Conservation (phyloP, 495 filamentous ascomycete genomes). For the Penicillium simplicissimum region DNA sequence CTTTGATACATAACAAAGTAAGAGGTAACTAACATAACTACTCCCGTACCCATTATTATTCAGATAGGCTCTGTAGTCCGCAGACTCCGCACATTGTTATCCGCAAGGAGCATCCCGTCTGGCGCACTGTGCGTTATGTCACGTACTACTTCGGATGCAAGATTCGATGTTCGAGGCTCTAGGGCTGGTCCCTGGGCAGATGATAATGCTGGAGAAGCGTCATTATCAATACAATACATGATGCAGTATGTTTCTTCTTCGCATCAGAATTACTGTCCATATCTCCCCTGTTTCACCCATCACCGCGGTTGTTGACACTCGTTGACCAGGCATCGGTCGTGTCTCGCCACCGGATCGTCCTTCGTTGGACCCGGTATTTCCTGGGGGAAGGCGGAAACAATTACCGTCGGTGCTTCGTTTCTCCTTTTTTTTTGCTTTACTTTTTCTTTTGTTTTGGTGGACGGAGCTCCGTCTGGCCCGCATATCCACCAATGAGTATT, state of each 20-base stretch:
- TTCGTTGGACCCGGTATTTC: slow-evolving; percentile 13
- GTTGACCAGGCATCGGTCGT: slow-evolving; percentile 25
- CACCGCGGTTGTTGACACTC: slow-evolving; percentile 9
- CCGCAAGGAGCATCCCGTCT: slow-evolving; percentile 26
- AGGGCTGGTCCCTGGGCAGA: background rate
- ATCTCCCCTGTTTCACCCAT: slow-evolving; percentile 17
- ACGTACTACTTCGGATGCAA: slow-evolving; percentile 26
- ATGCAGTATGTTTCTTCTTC: slow-evolving; percentile 7
- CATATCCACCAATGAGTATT: slow-evolving; percentile 2
- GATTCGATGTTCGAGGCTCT: background rate
- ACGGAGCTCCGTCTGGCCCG: slow-evolving; percentile 13
- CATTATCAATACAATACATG: background rate
- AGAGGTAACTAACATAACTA: background rate
- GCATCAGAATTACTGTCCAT: background rate
- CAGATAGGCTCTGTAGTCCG: background rate
- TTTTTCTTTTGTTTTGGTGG: slow-evolving; percentile 12
- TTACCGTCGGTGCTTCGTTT: background rate
- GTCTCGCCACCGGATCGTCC: slow-evolving; percentile 28
- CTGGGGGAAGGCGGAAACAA: slow-evolving; percentile 2
- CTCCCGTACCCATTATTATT: background rate
- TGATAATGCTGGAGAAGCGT: background rate
- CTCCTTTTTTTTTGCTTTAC: background rate
- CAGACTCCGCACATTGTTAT: background rate
- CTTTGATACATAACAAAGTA: background rate
- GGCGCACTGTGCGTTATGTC: slow-evolving; percentile 24